Evolutionary conservation across 345 rosid genomes (phyloP), one percentile per base, ranked within the genome.

Genomic region (Salix brachista): DNA sequence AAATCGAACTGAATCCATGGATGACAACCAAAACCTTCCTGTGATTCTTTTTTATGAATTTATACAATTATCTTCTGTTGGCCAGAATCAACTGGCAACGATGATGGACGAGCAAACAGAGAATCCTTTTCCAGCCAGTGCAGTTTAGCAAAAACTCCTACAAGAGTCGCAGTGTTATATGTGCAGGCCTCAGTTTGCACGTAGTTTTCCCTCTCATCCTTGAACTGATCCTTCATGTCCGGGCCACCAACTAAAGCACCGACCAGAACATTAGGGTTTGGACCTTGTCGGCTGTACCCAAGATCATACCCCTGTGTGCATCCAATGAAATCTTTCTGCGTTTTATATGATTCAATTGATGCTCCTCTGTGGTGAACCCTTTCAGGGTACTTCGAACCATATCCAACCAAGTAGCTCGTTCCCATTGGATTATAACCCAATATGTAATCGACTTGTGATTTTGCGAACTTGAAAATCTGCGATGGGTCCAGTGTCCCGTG

Each of bases 311-410:
- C 98, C 79, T 95, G 96, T 5, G 92, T 95, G 84, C 99, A 93
- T 86, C 99, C 98, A 18, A 95, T 91, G 83, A 96, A 96, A 77
- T 88, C 99, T 73, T 87, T 90, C 41, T 86, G 76, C 76, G 83
- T 92, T 65, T 88, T 89, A 37, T 87, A 89, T 1, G 99, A 91
- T 70, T 89, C 86, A 6, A 91, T 86, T 0, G 98, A 96, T 52
- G 98, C 97, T 2, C 98, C 99, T 72, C 99, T 76, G 72, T 96
- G 99, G 90, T 96, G 99, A 71, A 93, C 96, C 79, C 81, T 89
- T 41, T 21, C 74, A 3, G 99, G 99, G 78, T 86, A 92, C 16
- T 79, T 91, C 0, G 84, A 65, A 28, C 99, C 99, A 42, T 81
- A 89, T 6, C 99, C 98, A 2, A 92, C 98, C 56, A 93, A 69